Conservation (phyloP, 257 asterid genomes). For the Apocynum venetum region DNA sequence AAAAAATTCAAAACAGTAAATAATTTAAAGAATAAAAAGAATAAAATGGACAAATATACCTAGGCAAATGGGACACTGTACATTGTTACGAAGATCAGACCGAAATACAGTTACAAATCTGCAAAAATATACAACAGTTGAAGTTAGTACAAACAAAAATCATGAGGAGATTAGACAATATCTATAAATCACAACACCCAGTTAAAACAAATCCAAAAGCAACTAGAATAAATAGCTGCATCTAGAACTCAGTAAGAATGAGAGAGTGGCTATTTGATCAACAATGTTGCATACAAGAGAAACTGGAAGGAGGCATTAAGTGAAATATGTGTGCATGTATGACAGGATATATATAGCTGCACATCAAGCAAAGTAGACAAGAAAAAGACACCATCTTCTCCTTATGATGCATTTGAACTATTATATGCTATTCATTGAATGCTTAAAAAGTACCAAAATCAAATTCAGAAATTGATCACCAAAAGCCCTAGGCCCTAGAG, state of each 20-base stretch:
- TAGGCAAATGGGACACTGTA: constrained; percentile 49
- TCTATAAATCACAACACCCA: not conserved
- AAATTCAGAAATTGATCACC: not conserved
- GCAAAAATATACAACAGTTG: constrained; percentile 12
- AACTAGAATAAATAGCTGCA: not conserved
- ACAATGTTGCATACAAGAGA: not conserved
- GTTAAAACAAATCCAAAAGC: not conserved
- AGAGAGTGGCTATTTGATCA: not conserved
- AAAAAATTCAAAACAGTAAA: constrained; percentile 18
- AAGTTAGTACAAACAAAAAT: not conserved
- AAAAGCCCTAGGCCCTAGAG: not conserved
- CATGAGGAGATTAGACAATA: not conserved
- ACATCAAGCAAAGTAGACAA: not conserved
- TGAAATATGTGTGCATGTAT: not conserved
- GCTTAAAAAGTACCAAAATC: too few relatives aligned
- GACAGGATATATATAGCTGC: not conserved
- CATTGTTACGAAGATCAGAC: constrained; percentile 35
- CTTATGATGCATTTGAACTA: not conserved
- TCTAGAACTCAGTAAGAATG: not conserved
- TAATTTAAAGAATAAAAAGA: constrained; percentile 7
- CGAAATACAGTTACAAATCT: constrained; percentile 31
- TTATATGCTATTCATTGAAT: not conserved
- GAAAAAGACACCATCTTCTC: not conserved
- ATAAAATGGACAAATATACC: constrained; percentile 25
- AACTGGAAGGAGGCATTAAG: not conserved